Conservation (phyloP, 2,329 filamentous ascomycete species). For the Sporothrix mexicana region DNA sequence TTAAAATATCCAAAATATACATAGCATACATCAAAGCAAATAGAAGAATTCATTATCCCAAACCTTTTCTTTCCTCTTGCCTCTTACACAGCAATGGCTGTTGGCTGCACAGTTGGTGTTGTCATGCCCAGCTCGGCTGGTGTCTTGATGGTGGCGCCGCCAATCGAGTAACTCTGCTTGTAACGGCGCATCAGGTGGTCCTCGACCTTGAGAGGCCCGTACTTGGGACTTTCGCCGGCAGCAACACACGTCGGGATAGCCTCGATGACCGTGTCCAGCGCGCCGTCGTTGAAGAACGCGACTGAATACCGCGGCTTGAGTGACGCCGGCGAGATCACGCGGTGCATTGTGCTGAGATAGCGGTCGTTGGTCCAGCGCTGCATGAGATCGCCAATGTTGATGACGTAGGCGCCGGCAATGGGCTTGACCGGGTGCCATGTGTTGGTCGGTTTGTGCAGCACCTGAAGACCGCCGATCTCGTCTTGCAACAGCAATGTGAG, state of each 20-base stretch:
- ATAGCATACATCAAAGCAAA: neutral
- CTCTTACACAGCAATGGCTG: neutral
- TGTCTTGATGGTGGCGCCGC: conserved; percentile 27
- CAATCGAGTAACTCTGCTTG: conserved; percentile 40
- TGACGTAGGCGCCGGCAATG: conserved; percentile 53
- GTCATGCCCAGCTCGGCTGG: conserved; percentile 3
- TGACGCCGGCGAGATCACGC: conserved; percentile 58
- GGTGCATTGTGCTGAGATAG: conserved; percentile 61
- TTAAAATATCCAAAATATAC: neutral
- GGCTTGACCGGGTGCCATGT: conserved; percentile 55
- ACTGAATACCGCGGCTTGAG: conserved; percentile 59
- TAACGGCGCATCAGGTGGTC: conserved; percentile 43
- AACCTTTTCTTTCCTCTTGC: too few relatives aligned
- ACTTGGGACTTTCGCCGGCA: conserved; percentile 42
- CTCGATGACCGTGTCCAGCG: conserved; percentile 42
- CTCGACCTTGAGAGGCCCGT: conserved; percentile 45
- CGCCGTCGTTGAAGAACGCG: conserved; percentile 60
- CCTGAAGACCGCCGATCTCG: conserved; percentile 56
- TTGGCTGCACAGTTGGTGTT: neutral
- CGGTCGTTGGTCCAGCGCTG: conserved; percentile 58
- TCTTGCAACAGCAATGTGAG: conserved; percentile 61
- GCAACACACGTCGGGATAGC: conserved; percentile 46
- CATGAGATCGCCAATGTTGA: conserved; percentile 58
- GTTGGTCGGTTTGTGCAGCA: conserved; percentile 51
- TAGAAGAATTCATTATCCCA: too few relatives aligned